These are phyloP conservation scores for Nothophoma quercina DNA, from an alignment of 2,329 filamentous ascomycete species.

Conservation along the genomic window DNA sequence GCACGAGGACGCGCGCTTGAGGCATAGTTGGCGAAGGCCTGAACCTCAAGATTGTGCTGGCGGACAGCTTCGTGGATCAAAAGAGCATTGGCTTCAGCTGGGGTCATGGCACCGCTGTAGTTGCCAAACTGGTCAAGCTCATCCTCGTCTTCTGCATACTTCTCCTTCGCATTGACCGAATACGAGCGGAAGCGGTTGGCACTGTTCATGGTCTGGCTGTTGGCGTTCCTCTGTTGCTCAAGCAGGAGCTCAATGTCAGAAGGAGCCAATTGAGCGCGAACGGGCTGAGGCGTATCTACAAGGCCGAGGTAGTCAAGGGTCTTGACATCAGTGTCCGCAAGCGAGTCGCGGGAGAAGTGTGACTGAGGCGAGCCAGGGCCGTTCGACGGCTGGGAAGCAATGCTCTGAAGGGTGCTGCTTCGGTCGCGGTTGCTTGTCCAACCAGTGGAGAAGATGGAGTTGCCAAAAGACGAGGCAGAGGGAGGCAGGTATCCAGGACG, in stretches of 20 bases:
- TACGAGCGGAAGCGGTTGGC: conserved; percentile 93
- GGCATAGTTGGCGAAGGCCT: conserved; percentile 87
- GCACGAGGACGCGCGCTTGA: conserved; percentile 84
- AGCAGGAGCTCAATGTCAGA: conserved; percentile 62
- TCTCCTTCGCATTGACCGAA: conserved; percentile 98
- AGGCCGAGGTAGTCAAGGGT: conserved; percentile 96
- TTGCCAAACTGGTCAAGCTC: conserved; percentile 75
- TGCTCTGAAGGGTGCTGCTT: conserved; percentile 87
- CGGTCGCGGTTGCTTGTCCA: conserved; percentile 85
- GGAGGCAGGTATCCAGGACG: conserved; percentile 71
- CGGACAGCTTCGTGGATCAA: conserved; percentile 77
- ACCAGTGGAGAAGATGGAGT: conserved; percentile 84
- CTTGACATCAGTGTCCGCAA: conserved; percentile 85
- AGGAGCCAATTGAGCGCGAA: conserved; percentile 73
- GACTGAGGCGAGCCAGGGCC: conserved; percentile 87
- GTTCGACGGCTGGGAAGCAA: conserved; percentile 86
- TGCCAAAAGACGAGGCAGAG: conserved; percentile 75
- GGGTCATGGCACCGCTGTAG: conserved; percentile 67
- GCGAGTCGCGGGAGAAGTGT: conserved; percentile 83
- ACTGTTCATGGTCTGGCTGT: conserved; percentile 65
- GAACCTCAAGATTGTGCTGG: conserved; percentile 91
- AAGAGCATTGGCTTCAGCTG: conserved; percentile 66
- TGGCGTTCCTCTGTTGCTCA: conserved; percentile 65
- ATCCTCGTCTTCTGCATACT: conserved; percentile 89
- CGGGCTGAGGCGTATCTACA: conserved; percentile 88